Conservation (phyloP, 2,329 filamentous ascomycete genomes). For the Ophiostoma perfectum region DNA sequence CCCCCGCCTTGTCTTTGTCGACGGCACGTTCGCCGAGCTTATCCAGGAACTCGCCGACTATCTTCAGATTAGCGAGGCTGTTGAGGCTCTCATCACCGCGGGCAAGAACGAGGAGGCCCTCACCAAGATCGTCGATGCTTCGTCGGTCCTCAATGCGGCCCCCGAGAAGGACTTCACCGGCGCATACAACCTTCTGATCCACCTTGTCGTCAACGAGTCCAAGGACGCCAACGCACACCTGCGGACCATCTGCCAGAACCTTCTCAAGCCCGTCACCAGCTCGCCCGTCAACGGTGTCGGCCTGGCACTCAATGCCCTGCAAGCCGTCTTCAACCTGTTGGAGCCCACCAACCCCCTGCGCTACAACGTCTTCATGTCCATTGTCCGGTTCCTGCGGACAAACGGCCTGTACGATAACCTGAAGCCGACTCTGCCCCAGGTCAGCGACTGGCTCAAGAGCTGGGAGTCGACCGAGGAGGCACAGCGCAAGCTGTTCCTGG, state of each 20-base stretch:
- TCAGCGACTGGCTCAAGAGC: conserved; percentile 73
- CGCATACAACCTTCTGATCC: conserved; percentile 93
- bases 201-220: conserved; percentile 76
- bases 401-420: conserved; percentile 76
- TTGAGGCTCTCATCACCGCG: conserved; percentile 60
- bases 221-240: conserved; percentile 81
- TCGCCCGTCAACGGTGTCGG: conserved; percentile 80
- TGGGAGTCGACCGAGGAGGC: conserved; percentile 83
- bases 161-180: conserved; percentile 96
- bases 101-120: conserved; percentile 81
- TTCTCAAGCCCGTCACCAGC: conserved; percentile 77
- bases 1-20: conserved; percentile 66
- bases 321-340: conserved; percentile 95
- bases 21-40: conserved; percentile 90
- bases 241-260: conserved; percentile 80
- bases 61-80: conserved; percentile 74
- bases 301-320: conserved; percentile 82
- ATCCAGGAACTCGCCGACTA: conserved; percentile 92
- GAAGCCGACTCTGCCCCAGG: conserved; percentile 68
- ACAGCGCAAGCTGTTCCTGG: conserved; percentile 75
- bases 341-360: conserved; percentile 69
- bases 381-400: conserved; percentile 73
- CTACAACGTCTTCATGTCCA: conserved; percentile 85
- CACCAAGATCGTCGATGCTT: conserved; percentile 80
- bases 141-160: conserved; percentile 69